phyloP scores from a whole-genome alignment of 2,329 filamentous ascomycete genomes.

The Aspergillus glaucus region DNA sequence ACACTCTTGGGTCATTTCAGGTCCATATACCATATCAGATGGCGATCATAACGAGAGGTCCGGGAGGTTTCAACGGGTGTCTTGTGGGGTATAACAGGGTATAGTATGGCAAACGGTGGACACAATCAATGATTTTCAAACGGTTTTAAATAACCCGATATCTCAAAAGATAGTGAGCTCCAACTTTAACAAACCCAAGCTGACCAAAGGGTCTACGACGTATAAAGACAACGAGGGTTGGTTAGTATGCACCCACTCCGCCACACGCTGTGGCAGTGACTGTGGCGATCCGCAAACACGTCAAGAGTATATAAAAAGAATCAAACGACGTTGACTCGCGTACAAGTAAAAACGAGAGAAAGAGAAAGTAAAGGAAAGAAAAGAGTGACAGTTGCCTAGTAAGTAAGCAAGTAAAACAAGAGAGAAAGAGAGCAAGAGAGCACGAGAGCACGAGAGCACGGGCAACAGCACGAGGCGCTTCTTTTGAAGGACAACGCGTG shows the following conservation, averaged over 20 bases:
- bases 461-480: too few species aligned
- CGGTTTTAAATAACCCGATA: too few species aligned
- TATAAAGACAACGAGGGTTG: background rate
- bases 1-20: background rate
- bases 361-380: slow-evolving; percentile 7
- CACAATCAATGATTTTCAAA: background rate
- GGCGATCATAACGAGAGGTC: background rate
- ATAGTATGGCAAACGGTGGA: background rate
- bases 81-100: too few species aligned
- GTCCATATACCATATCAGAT: background rate
- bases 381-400: too few species aligned
- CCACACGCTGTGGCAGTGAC: slow-evolving; percentile 26
- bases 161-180: too few species aligned
- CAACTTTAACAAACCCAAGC: too few species aligned
- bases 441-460: too few species aligned
- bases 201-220: too few species aligned
- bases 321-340: background rate
- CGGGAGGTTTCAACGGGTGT: background rate
- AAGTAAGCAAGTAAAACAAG: too few species aligned
- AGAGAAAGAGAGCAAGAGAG: too few species aligned
- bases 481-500: too few species aligned
- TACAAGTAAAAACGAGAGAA: slow-evolving; percentile 2
- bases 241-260: slow-evolving; percentile 31
- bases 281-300: slow-evolving; percentile 28
- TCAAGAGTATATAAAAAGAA: slow-evolving; percentile 23